Evolutionary conservation across 106 monocot genomes (phyloP), one percentile per base, ranked within the genome.

Genomic region (Platanthera guangdongensis): DNA sequence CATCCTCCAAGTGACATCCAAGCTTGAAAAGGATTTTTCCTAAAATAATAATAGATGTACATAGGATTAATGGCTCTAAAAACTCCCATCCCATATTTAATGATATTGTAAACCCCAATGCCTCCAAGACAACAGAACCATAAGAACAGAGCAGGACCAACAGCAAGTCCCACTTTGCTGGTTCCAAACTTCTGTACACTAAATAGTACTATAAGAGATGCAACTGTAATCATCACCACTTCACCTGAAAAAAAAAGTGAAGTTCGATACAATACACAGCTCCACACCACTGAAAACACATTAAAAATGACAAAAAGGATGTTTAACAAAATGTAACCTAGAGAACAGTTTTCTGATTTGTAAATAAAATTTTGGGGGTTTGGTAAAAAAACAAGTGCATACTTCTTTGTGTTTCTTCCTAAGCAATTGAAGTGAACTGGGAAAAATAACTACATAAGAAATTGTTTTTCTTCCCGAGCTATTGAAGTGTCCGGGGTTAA

Each of bases 1-100:
- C 94, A 99, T 57, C 97, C 97, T 10, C 97, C 97, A 77, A 99
- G 91, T 74, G 97, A 88, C 80, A 90, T 86, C 87, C 87, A 99
- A 74, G 94, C 97, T 76, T 92, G 86, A 22, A 50, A 60, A 14
- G 91, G 78, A 83, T 88, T 90, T 80, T 85, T 85, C 78, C 86
- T 79, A 65, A 99, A 99, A 84, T 81, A 92, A 68, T 77, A 82
- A 63, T 87, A 90, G 51, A 94, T 99, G 48, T 87, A 87, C 18
- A 99, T 48, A 69, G 97, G 97, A 79, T 94, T 99, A 55, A 99
- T 94, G 60, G 97, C 97, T 76, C 51, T 89, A 7, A 94, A 79
- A 77, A 82, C 91, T 57, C 75, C 83, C 48, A 74, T 85, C 16
- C 86, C 94, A 83, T 99, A 92, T 80, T 86, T 92, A 22, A 82